A percentile compares a stretch with the other conserved stretches of the same genome.
Evolutionary conservation across 2,329 filamentous ascomycete species (phyloP).

Genomic region (Monascus ruber): DNA sequence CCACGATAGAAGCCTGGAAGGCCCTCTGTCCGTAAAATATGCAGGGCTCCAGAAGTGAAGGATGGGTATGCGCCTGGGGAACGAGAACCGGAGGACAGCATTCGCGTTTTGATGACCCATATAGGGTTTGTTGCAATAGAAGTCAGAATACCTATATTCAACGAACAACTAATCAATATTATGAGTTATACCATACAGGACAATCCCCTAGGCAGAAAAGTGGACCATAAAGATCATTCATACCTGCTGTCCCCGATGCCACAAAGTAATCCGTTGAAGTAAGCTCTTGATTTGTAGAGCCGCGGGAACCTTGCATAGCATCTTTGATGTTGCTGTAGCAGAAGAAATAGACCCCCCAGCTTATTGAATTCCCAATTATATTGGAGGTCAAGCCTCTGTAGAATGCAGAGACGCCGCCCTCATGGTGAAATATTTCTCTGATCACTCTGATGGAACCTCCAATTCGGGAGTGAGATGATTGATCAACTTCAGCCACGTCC

Average conservation of each 20-base stretch:
- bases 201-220: not conserved
- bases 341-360: constrained; percentile 90
- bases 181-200: not conserved
- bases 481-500: constrained; percentile 37
- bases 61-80: constrained; percentile 68
- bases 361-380: constrained; percentile 75
- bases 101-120: constrained; percentile 97
- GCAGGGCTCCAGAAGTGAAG: constrained; percentile 58
- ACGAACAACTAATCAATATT: not conserved
- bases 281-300: constrained; percentile 29
- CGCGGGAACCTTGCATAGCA: constrained; percentile 33
- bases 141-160: constrained; percentile 55
- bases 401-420: constrained; percentile 54
- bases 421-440: constrained; percentile 40
- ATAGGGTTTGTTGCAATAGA: constrained; percentile 84
- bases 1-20: constrained; percentile 76
- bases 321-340: constrained; percentile 53
- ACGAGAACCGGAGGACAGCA: constrained; percentile 72
- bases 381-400: constrained; percentile 89
- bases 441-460: constrained; percentile 45
- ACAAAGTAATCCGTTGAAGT: constrained; percentile 65
- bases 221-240: constrained; percentile 3
- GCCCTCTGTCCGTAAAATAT: constrained; percentile 62
- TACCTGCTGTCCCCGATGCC: constrained; percentile 54
- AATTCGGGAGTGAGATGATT: constrained; percentile 32